phyloP scores from a whole-genome alignment of 768 basidiomycete genomes.

The Tylopilus subfusipes region DNA sequence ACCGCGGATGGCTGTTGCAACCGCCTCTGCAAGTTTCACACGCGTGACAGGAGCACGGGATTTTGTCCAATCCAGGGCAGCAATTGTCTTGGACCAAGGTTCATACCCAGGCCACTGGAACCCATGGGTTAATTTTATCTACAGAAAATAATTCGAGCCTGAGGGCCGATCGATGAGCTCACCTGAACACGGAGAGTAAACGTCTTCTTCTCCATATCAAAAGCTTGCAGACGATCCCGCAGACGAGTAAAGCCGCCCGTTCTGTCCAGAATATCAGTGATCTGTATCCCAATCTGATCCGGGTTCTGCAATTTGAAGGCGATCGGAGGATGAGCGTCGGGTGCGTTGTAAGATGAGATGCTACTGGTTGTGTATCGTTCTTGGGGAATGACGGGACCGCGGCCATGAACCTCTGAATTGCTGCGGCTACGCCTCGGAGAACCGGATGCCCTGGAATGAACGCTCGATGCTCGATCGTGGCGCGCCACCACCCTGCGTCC shows the following conservation, averaged over 20 bases:
- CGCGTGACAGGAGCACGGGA: constrained; percentile 71
- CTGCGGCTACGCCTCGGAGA: constrained; percentile 5
- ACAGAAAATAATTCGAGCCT: background rate
- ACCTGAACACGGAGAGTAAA: constrained; percentile 75
- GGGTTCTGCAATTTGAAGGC: constrained; percentile 55
- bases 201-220: constrained; percentile 65
- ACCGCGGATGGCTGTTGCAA: constrained; percentile 65
- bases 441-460: constrained; percentile 8
- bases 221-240: constrained; percentile 51
- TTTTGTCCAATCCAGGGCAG: constrained; percentile 71
- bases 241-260: constrained; percentile 49
- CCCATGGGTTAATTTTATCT: background rate
- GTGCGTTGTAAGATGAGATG: constrained; percentile 1
- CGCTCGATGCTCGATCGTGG: constrained; percentile 3
- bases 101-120: constrained; percentile 75
- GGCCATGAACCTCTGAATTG: constrained; percentile 2
- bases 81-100: constrained; percentile 72
- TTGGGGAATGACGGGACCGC: constrained; percentile 26
- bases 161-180: constrained; percentile 22
- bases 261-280: constrained; percentile 55
- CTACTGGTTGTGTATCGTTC: constrained; percentile 17
- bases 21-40: constrained; percentile 68
- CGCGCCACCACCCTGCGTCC: constrained; percentile 21
- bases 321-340: constrained; percentile 48
- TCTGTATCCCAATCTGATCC: constrained; percentile 53